These are phyloP conservation scores for Tricholoma flavovirens DNA, from an alignment of 768 basidiomycete genomes.

Conservation along the genomic window DNA sequence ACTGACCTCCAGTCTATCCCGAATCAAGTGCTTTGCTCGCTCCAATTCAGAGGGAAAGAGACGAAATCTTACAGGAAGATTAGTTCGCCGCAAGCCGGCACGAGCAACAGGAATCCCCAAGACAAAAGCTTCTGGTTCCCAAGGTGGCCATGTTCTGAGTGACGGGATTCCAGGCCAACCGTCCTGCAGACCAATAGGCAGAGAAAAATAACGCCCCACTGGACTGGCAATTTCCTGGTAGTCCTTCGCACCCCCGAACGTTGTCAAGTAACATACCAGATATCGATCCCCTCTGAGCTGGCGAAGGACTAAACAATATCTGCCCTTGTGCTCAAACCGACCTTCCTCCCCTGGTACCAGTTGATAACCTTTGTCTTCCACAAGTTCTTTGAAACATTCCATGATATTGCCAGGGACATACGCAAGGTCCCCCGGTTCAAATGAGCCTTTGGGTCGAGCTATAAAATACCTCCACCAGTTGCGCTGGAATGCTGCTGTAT, in stretches of 20 bases:
- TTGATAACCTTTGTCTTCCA: conserved; percentile 16
- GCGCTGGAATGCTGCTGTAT: not conserved
- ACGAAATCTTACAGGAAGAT: conserved; percentile 10
- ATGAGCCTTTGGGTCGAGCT: conserved; percentile 2
- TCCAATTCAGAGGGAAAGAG: conserved; percentile 21
- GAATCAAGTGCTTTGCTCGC: conserved; percentile 16
- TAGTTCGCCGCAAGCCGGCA: conserved; percentile 10
- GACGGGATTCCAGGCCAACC: conserved; percentile 25
- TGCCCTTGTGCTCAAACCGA: conserved; percentile 8
- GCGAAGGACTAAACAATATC: conserved; percentile 32
- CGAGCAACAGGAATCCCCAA: conserved; percentile 26
- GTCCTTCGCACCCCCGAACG: conserved; percentile 24
- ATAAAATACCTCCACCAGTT: not conserved
- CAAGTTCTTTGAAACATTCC: conserved; percentile 15
- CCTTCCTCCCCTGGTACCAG: conserved; percentile 17
- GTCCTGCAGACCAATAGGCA: conserved; percentile 27
- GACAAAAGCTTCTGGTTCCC: conserved; percentile 19
- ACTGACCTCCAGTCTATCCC: conserved; percentile 8
- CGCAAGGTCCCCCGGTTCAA: conserved; percentile 27
- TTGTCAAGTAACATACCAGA: conserved; percentile 32
- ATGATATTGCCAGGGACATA: conserved; percentile 17
- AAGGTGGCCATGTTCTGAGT: conserved; percentile 25
- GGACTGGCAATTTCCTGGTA: conserved; percentile 18
- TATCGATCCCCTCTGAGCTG: conserved; percentile 23
- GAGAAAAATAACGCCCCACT: conserved; percentile 26